A percentile compares a stretch with the other conserved stretches of the same genome.
Conservation (phyloP, 139 green algal species). For the Chlorella sp. region DNA sequence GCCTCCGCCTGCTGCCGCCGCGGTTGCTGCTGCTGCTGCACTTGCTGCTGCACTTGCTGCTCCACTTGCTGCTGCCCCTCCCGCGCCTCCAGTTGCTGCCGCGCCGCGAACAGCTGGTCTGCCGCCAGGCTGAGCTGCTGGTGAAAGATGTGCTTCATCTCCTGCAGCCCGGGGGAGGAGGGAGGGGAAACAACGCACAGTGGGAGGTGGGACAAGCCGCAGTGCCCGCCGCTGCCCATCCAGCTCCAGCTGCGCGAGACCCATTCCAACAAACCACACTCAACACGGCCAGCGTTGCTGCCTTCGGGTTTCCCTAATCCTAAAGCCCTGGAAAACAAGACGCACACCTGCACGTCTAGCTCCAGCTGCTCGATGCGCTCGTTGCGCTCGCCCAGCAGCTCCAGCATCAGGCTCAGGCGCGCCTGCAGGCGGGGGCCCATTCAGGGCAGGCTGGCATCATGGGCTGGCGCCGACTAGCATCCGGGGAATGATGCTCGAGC, state of each 20-base stretch:
- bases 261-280: not conserved
- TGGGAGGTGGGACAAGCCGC: not conserved
- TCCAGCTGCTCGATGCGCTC: constrained; percentile 77
- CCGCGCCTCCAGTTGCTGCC: constrained; percentile 6
- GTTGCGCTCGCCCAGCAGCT: constrained; percentile 74
- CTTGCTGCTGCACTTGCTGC: not conserved
- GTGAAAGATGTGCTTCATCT: constrained; percentile 86
- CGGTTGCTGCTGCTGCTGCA: not conserved
- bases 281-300: no score
- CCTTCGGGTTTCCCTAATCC: no score
- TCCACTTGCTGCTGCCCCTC: not conserved
- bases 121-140: constrained; percentile 52
- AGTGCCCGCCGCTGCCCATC: no score
- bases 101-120: constrained; percentile 42
- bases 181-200: not conserved
- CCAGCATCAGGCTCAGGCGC: constrained; percentile 53
- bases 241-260: no score
- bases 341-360: constrained; percentile 60
- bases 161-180: not conserved
- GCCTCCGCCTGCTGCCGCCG: not conserved
- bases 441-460: not conserved
- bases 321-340: no score
- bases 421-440: not conserved
- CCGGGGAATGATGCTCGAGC: not conserved
- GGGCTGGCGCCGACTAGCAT: no score